These are phyloP conservation scores for Lepidium didymum DNA, from an alignment of 345 rosid species.

Conservation along the genomic window DNA sequence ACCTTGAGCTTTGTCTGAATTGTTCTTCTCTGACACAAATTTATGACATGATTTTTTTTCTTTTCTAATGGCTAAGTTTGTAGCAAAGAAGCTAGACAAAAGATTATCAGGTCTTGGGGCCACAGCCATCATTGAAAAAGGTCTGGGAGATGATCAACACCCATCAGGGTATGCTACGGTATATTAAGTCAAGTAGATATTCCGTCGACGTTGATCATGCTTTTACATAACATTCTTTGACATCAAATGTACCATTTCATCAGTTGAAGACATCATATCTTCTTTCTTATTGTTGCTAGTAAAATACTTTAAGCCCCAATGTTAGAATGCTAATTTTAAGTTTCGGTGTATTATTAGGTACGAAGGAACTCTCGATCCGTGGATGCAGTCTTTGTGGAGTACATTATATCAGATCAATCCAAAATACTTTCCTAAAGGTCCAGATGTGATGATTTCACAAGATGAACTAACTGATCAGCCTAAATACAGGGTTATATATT, in stretches of 20 bases:
- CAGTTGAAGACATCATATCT: background rate
- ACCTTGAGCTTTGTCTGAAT: background rate
- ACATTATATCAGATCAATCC: constrained; percentile 47
- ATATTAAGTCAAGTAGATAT: background rate
- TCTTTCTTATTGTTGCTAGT: background rate
- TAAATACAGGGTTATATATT: constrained; percentile 50
- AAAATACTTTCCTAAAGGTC: constrained; percentile 64
- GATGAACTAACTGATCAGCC: constrained; percentile 48
- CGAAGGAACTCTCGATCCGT: constrained; percentile 92
- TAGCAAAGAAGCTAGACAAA: constrained; percentile 88
- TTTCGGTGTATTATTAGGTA: constrained; percentile 40
- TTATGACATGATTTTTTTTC: background rate
- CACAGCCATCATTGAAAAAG: constrained; percentile 53
- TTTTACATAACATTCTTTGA: background rate
- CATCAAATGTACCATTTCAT: background rate
- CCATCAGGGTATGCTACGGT: constrained; percentile 79
- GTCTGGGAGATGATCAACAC: constrained; percentile 96
- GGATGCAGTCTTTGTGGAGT: constrained; percentile 86
- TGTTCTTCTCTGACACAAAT: background rate
- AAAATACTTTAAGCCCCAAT: background rate
- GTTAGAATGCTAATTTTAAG: background rate
- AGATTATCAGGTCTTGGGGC: constrained; percentile 89
- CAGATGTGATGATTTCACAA: constrained; percentile 40
- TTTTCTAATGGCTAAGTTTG: constrained; percentile 59
- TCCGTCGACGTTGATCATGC: background rate